Base-by-base conservation (phyloP, 106 monocot species). In the Acanthochlamys bracteata region DNA sequence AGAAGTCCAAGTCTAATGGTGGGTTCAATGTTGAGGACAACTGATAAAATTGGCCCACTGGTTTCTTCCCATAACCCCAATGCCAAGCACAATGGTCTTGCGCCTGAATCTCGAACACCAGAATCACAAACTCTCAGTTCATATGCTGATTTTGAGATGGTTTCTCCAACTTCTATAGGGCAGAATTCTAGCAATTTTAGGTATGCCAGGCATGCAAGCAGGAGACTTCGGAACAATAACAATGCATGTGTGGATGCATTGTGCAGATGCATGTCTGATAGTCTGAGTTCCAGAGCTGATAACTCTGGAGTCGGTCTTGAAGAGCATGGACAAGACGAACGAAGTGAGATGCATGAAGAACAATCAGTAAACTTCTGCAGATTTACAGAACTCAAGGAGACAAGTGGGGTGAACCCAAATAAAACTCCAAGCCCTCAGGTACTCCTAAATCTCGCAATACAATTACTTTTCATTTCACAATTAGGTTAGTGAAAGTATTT, bases 111-210 rank as follows among this genome's bases (percentile, higher is more conserved):
- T 40, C 14, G 68, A 41, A 84, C 95, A 21, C 95, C 95, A 0
- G 95, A 95, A 67, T 90, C 90, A 0, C 86, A 72, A 11, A 73
- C 83, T 20, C 59, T 95, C 7, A 82, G 80, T 66, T 96, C 95
- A 41, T 91, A 65, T 42, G 54, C 82, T 23, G 74, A 54, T 16
- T 56, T 73, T 40, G 82, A 76, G 11, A 60, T 64, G 0, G 84
- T 80, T 1, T 88, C 90, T 12, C 86, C 87, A 4, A 41, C 69
- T 11, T 86, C 93, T 20, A 61, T 63, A 0, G 76, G 64, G 2
- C 81, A 81, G 25, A 56, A 61, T 56, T 73, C 81, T 63, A 66
- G 56, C 7, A 75, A 78, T 42, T 57, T 73, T 47, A 84, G 66
- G 10, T n/a, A 61, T 41, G 45, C 33, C n/a, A 70, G 68, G 49